A percentile compares a stretch with the other conserved stretches of the same genome.
Evolutionary conservation across 2,329 filamentous ascomycete species (phyloP).

Genomic region (Alternaria burnsii): DNA sequence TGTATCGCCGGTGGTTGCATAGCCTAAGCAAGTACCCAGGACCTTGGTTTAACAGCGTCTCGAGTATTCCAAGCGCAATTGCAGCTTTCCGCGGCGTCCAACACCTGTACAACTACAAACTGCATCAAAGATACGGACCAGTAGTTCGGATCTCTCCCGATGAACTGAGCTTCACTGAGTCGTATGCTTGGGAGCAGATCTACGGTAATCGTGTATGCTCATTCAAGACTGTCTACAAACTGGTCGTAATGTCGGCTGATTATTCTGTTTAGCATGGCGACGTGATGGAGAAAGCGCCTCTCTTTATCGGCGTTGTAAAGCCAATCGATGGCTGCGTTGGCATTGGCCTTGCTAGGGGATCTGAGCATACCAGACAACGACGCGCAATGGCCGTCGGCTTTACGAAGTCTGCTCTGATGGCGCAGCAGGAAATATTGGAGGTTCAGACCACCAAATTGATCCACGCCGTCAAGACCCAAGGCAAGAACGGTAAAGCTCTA

Average conservation of each 20-base stretch:
- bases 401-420: background rate
- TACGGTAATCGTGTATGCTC: slow-evolving; percentile 1
- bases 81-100: background rate
- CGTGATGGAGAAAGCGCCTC: background rate
- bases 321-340: slow-evolving; percentile 3
- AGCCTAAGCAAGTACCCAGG: background rate
- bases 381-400: slow-evolving; percentile 3
- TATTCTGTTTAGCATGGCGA: background rate
- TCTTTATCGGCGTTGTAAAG: slow-evolving; percentile 1
- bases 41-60: background rate
- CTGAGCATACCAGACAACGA: slow-evolving; percentile 2
- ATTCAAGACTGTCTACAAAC: too few species aligned
- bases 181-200: background rate
- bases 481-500: background rate
- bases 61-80: background rate
- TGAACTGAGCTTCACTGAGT: background rate
- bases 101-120: slow-evolving; percentile 4
- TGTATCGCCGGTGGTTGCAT: background rate
- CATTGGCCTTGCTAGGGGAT: background rate
- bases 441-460: background rate
- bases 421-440: background rate
- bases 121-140: slow-evolving; percentile 2
- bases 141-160: background rate
- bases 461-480: background rate
- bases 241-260: background rate